Conservation (phyloP, 1,139 yeast species). For the Diutina neorugosa region DNA sequence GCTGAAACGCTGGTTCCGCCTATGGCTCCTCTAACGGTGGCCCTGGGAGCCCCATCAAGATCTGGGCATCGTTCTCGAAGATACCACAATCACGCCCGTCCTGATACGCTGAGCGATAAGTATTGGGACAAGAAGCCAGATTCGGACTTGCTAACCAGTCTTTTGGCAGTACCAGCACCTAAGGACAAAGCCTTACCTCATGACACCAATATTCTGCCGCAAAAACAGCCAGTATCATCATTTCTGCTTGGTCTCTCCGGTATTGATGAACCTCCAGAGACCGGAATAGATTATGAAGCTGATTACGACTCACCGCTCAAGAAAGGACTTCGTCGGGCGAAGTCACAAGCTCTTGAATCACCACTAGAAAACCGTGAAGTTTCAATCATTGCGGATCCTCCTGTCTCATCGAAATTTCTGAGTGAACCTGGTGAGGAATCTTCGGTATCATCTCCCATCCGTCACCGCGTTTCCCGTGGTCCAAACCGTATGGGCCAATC, state of each 20-base stretch:
- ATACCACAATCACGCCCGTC: not conserved
- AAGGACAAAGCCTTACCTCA: not conserved
- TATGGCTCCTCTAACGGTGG: not conserved
- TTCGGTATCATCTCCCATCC: too few species aligned
- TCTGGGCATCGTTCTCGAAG: not conserved
- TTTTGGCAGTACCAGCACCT: not conserved
- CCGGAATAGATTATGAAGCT: not conserved
- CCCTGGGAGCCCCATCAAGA: not conserved
- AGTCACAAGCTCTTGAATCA: not conserved
- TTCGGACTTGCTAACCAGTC: not conserved
- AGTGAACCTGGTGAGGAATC: too few species aligned
- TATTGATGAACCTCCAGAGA: not conserved
- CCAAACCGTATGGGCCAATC: too few species aligned
- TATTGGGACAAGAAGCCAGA: conserved; percentile 3
- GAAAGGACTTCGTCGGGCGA: not conserved
- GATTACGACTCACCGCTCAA: conserved; percentile 2
- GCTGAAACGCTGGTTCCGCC: not conserved
- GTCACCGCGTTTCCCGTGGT: too few species aligned
- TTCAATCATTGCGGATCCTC: too few species aligned
- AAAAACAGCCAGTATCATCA: not conserved
- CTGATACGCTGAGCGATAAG: not conserved
- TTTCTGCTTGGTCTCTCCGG: not conserved
- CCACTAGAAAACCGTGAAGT: not conserved
- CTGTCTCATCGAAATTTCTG: too few species aligned
- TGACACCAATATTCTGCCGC: not conserved